These are phyloP conservation scores for Allomyces arbusculus DNA, from an alignment of 192 early-diverging fungal species.

Conservation along the genomic window DNA sequence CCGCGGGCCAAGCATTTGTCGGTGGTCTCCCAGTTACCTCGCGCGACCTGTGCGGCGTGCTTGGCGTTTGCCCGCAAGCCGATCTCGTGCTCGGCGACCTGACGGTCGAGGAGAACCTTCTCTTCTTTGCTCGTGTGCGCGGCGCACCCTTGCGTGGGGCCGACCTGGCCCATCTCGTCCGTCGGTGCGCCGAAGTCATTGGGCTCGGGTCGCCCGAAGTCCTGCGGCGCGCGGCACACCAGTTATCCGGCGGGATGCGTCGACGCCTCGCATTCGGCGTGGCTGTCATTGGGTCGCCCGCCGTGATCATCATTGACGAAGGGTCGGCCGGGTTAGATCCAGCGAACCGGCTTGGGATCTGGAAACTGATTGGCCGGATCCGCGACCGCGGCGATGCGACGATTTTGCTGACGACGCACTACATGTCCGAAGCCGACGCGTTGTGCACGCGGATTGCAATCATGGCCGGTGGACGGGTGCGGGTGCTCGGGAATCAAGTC, in stretches of 20 bases:
- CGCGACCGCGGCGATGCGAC: background rate
- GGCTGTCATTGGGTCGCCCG: constrained; percentile 9
- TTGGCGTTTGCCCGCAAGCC: background rate
- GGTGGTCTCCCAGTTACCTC: no score
- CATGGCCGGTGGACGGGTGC: background rate
- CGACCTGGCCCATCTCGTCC: background rate
- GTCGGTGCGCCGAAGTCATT: background rate
- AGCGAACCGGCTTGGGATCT: constrained; percentile 1
- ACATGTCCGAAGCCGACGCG: constrained; percentile 7
- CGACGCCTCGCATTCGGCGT: constrained; percentile 14
- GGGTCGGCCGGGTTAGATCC: constrained; percentile 4
- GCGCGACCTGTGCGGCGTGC: background rate
- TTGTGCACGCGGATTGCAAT: constrained; percentile 13
- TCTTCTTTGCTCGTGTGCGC: background rate
- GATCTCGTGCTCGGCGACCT: background rate
- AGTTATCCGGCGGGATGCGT: constrained; percentile 12
- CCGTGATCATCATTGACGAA: constrained; percentile 9
- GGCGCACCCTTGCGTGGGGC: background rate
- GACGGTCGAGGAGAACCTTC: background rate
- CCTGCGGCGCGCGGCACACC: no score
- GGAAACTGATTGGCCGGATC: constrained; percentile 5
- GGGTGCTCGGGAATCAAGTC: background rate
- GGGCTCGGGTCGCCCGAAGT: background rate
- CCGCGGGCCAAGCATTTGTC: background rate
- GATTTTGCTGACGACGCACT: constrained; percentile 4